These are phyloP conservation scores for Aspergillus indologenus DNA, from an alignment of 495 filamentous ascomycete species.

Conservation along the genomic window DNA sequence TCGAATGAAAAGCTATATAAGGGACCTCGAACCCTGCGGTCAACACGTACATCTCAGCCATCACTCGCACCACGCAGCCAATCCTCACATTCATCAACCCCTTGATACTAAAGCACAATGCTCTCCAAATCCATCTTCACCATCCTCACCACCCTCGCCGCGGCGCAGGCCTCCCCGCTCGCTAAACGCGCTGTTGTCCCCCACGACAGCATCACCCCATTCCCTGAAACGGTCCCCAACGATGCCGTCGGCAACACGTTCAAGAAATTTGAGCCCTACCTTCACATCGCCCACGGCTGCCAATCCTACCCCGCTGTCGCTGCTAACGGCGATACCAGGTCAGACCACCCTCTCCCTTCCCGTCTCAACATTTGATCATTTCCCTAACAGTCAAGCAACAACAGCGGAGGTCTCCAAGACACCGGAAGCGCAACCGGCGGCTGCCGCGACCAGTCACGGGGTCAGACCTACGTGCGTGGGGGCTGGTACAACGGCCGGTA, in stretches of 20 bases:
- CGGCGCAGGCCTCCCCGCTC: background rate
- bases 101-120: background rate
- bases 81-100: background rate
- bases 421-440: constrained; percentile 9
- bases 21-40: background rate
- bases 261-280: constrained; percentile 9
- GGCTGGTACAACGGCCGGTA: constrained; percentile 9
- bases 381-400: background rate
- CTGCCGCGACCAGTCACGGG: constrained; percentile 9
- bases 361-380: background rate
- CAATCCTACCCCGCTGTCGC: constrained; percentile 11
- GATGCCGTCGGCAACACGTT: constrained; percentile 4
- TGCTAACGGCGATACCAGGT: constrained; percentile 9
- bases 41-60: background rate
- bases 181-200: constrained; percentile 2
- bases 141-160: background rate
- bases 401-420: constrained; percentile 6
- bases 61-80: background rate
- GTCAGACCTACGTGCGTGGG: constrained; percentile 10
- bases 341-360: background rate
- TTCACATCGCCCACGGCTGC: constrained; percentile 12
- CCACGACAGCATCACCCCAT: constrained; percentile 6
- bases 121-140: background rate
- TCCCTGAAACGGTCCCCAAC: constrained; percentile 5
- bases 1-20: background rate